Evolutionary conservation across 2,329 filamentous ascomycete species (phyloP).

Genomic region (Pyrenochaeta sp.): DNA sequence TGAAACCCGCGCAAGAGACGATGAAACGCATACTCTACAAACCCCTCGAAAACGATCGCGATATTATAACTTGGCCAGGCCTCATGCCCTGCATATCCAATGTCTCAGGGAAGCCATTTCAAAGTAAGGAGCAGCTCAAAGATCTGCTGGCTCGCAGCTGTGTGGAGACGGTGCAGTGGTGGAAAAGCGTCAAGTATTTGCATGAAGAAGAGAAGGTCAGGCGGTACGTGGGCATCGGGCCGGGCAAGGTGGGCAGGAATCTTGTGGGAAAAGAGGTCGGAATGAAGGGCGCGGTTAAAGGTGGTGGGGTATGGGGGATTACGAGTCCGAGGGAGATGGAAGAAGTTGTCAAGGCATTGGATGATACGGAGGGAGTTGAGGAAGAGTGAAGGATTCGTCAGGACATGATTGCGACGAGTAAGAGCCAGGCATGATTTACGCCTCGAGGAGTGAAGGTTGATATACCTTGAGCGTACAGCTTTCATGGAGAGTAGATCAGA

Average conservation of each 20-base stretch:
- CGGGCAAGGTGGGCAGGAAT: slow-evolving; percentile 92
- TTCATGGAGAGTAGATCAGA: neutral
- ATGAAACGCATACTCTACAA: slow-evolving; percentile 73
- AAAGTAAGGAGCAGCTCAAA: slow-evolving; percentile 76
- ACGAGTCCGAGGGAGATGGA: slow-evolving; percentile 73
- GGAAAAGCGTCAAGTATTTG: slow-evolving; percentile 89
- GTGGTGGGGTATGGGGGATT: slow-evolving; percentile 92
- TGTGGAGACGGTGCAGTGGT: slow-evolving; percentile 94
- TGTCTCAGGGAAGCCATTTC: slow-evolving; percentile 80
- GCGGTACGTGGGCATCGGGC: slow-evolving; percentile 90
- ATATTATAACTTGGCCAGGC: slow-evolving; percentile 79
- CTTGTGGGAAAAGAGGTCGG: slow-evolving; percentile 95
- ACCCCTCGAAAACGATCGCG: slow-evolving; percentile 65
- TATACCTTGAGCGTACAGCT: neutral
- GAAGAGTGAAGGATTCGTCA: slow-evolving; percentile 40
- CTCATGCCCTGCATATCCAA: slow-evolving; percentile 84
- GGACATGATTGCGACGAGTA: neutral
- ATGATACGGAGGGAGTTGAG: slow-evolving; percentile 54
- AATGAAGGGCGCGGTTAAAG: slow-evolving; percentile 83
- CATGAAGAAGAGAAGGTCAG: slow-evolving; percentile 83
- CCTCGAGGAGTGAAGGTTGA: neutral
- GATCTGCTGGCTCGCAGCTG: slow-evolving; percentile 81
- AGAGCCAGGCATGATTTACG: no score
- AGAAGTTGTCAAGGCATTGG: slow-evolving; percentile 55
- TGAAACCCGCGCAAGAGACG: slow-evolving; percentile 81